These are phyloP conservation scores for Sherardia arvensis DNA, from an alignment of 257 asterid species.

Conservation along the genomic window DNA sequence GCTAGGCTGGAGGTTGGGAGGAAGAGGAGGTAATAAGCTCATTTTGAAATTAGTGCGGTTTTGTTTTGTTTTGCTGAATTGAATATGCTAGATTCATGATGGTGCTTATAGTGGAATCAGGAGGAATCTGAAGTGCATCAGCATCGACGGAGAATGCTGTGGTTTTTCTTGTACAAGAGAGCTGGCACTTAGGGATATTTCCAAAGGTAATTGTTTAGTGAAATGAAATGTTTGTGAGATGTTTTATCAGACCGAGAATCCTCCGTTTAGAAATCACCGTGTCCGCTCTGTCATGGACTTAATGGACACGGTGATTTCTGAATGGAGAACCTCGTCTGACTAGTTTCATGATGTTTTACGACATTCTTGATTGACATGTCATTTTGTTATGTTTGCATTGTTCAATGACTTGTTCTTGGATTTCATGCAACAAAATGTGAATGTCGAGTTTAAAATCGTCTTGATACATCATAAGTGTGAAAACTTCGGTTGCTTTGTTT, in stretches of 20 bases:
- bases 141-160: neutral
- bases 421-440: neutral
- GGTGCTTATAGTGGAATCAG: neutral
- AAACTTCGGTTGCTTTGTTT: neutral
- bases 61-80: neutral
- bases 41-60: too few species aligned
- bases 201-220: neutral
- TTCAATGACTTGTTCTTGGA: neutral
- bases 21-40: slow-evolving; percentile 21
- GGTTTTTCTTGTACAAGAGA: neutral
- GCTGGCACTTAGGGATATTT: neutral
- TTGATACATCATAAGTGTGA: neutral
- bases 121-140: neutral
- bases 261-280: neutral
- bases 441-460: neutral
- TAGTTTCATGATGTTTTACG: too few species aligned
- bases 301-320: too few species aligned
- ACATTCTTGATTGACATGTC: neutral
- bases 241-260: neutral
- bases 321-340: too few species aligned
- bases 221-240: neutral
- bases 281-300: too few species aligned
- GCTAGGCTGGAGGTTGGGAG: slow-evolving; percentile 26
- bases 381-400: too few species aligned
- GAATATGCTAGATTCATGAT: neutral